Evolutionary conservation across 768 basidiomycete genomes (phyloP).

Genomic region (Rhodotorula babjevae): DNA sequence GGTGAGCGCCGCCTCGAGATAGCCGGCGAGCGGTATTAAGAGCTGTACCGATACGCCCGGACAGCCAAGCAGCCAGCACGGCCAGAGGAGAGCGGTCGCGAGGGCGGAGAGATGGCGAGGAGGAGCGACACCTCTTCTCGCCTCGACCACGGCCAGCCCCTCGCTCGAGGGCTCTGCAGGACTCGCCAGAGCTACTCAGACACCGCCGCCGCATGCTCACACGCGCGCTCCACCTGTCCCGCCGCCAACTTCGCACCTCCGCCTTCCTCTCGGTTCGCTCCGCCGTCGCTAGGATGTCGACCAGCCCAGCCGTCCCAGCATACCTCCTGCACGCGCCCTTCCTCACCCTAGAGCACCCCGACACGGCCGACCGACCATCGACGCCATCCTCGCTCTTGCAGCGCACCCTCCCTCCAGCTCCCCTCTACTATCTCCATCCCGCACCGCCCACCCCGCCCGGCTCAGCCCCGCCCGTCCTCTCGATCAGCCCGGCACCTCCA

Average conservation of each 20-base stretch:
- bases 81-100: no score
- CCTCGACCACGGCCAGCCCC: no score
- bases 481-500: not conserved
- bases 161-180: not conserved
- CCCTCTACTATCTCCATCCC: constrained; percentile 20
- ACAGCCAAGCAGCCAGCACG: no score
- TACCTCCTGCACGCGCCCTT: constrained; percentile 32
- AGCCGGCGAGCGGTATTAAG: no score
- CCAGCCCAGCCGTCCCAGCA: not conserved
- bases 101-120: no score
- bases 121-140: no score
- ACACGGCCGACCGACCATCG: not conserved
- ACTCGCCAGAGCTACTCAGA: not conserved
- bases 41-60: no score
- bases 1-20: no score
- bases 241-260: not conserved
- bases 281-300: not conserved
- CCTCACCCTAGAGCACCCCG: constrained; percentile 4
- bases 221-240: not conserved
- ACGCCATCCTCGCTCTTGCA: constrained; percentile 6
- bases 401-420: constrained; percentile 27
- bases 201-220: not conserved
- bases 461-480: not conserved
- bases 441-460: not conserved
- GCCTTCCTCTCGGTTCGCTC: not conserved